These are phyloP conservation scores for Allomyces javanicus DNA, from an alignment of 192 early-diverging fungal species.

Conservation along the genomic window DNA sequence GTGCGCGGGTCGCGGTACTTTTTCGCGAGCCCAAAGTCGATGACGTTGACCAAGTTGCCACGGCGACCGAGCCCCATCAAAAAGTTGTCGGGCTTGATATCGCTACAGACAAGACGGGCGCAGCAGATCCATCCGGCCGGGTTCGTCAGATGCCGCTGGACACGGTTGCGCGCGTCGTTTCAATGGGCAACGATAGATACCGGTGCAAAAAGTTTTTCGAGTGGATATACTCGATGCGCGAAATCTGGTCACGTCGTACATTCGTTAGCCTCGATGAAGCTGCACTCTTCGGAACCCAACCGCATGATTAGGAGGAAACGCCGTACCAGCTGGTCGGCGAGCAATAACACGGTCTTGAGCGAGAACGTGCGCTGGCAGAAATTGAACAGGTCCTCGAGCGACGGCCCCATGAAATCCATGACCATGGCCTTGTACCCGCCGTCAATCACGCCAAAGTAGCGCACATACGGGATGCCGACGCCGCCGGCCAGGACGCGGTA, in stretches of 20 bases:
- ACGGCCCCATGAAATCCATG: slow-evolving; percentile 35
- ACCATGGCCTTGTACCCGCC: slow-evolving; percentile 45
- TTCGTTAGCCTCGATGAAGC: no score
- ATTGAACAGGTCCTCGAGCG: slow-evolving; percentile 41
- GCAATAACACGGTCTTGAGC: slow-evolving; percentile 36
- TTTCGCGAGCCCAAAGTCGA: slow-evolving; percentile 46
- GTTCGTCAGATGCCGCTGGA: no score
- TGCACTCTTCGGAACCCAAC: neutral
- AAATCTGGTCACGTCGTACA: slow-evolving; percentile 18
- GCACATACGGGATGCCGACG: slow-evolving; percentile 43
- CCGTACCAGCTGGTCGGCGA: slow-evolving; percentile 38
- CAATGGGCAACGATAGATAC: slow-evolving; percentile 6
- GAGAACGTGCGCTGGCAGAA: slow-evolving; percentile 42
- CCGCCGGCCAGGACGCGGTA: slow-evolving; percentile 40
- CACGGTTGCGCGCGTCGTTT: no score
- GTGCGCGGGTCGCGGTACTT: slow-evolving; percentile 43
- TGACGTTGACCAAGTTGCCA: slow-evolving; percentile 42
- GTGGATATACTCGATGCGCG: slow-evolving; percentile 42
- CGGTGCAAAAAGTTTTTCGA: slow-evolving; percentile 48
- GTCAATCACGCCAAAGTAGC: slow-evolving; percentile 30
- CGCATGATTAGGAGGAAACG: neutral
- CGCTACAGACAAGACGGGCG: neutral
- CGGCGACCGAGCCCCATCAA: slow-evolving; percentile 39
- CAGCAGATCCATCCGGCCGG: no score
- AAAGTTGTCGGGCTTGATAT: slow-evolving; percentile 24